These are phyloP conservation scores for Mycena pura DNA, from an alignment of 768 basidiomycete genomes.

Conservation along the genomic window DNA sequence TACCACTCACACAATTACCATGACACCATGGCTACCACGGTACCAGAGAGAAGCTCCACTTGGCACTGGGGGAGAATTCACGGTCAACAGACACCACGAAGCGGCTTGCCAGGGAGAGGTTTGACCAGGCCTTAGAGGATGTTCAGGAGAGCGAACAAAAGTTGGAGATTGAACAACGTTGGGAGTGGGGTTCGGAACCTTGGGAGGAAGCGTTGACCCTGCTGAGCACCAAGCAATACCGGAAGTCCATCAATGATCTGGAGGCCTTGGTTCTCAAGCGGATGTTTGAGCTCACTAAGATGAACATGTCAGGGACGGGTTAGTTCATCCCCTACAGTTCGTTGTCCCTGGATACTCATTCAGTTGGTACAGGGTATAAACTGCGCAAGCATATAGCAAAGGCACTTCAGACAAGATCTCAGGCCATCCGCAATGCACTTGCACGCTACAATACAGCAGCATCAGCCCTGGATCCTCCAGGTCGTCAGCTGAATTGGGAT, in stretches of 20 bases:
- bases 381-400: too few relatives aligned
- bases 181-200: background rate
- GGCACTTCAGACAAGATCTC: too few relatives aligned
- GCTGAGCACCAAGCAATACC: background rate
- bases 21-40: too few relatives aligned
- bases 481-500: too few relatives aligned
- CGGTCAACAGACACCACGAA: background rate
- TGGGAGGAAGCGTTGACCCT: background rate
- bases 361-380: too few relatives aligned
- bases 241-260: background rate
- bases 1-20: too few relatives aligned
- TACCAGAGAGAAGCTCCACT: background rate
- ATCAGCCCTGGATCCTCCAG: too few relatives aligned
- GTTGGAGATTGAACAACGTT: background rate
- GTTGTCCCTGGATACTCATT: too few relatives aligned
- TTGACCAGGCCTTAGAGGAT: background rate
- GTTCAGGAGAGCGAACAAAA: background rate
- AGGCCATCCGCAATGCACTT: too few relatives aligned
- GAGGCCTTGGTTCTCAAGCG: background rate
- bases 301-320: background rate
- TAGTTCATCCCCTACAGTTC: too few relatives aligned
- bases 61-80: background rate
- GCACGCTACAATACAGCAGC: too few relatives aligned
- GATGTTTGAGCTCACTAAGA: constrained; percentile 2
- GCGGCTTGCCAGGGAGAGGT: background rate